phyloP scores from a whole-genome alignment of 176 grass and related monocot genomes.

The Elaeis guineensis region DNA sequence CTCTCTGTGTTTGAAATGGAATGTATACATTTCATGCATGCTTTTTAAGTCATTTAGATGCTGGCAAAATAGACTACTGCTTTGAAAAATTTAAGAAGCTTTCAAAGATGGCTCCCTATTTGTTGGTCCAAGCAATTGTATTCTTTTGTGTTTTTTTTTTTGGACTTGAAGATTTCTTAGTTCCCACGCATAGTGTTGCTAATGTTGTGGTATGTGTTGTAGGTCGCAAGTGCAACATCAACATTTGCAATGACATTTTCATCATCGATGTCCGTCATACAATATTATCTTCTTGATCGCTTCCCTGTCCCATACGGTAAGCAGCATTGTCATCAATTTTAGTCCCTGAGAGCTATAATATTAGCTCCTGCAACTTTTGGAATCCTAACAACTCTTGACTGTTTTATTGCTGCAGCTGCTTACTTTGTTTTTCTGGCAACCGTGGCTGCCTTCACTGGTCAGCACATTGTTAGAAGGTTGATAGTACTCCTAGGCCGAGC shows the following conservation, averaged over 20 bases:
- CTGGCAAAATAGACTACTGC: too few species aligned
- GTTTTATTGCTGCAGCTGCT: conserved; percentile 11
- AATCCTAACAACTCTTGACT: too few species aligned
- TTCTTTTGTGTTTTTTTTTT: too few species aligned
- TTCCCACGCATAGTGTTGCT: too few species aligned
- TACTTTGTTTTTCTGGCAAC: conserved; percentile 20
- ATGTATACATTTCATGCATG: too few species aligned
- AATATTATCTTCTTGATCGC: conserved; percentile 21
- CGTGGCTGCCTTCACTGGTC: conserved; percentile 11
- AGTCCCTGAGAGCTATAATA: not conserved
- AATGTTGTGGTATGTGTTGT: not conserved
- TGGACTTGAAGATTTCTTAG: too few species aligned
- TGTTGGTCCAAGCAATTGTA: too few species aligned
- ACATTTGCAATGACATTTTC: conserved; percentile 22
- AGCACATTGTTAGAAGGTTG: conserved; percentile 13
- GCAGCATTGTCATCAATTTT: not conserved
- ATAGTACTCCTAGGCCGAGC: conserved; percentile 17
- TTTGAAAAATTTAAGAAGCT: too few species aligned
- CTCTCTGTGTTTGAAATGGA: too few species aligned
- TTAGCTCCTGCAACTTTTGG: not conserved
- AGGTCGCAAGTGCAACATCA: conserved; percentile 25
- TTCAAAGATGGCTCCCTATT: too few species aligned
- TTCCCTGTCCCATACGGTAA: conserved; percentile 24
- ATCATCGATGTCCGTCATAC: conserved; percentile 21
- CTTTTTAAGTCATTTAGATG: too few species aligned